These are phyloP conservation scores for Arthroderma sp. DNA, from an alignment of 2,329 filamentous ascomycete genomes.

Conservation along the genomic window DNA sequence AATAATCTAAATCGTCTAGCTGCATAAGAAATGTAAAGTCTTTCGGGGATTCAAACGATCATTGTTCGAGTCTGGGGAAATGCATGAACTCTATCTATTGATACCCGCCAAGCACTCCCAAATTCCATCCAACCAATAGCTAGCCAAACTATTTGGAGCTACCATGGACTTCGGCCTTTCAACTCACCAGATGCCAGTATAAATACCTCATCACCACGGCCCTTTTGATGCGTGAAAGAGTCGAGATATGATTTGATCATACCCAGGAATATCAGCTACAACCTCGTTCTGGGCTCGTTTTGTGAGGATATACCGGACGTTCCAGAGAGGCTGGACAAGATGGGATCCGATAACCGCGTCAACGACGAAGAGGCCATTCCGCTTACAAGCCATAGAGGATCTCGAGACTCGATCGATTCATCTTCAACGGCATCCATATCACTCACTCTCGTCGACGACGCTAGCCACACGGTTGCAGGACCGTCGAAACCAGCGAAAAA, in stretches of 20 bases:
- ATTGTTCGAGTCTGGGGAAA: neutral
- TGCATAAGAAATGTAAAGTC: too few species aligned
- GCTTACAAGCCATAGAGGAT: conserved; percentile 9
- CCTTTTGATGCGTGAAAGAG: neutral
- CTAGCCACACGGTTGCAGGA: neutral
- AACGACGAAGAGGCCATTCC: conserved; percentile 15
- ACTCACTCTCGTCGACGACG: conserved; percentile 11
- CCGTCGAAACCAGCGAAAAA: neutral
- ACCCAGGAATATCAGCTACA: too few species aligned
- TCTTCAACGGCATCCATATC: conserved; percentile 16
- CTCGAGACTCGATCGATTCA: conserved; percentile 14
- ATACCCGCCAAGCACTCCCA: neutral
- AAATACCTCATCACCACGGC: neutral
- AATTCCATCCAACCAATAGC: conserved; percentile 1
- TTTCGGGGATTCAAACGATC: too few species aligned
- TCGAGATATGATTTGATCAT: neutral
- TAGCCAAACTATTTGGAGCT: neutral
- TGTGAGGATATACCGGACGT: neutral
- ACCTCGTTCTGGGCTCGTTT: too few species aligned
- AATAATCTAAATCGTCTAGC: neutral
- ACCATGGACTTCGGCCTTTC: neutral
- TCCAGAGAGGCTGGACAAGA: neutral
- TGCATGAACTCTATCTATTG: neutral
- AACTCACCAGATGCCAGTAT: neutral
- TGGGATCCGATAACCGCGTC: conserved; percentile 10